A percentile compares a stretch with the other conserved stretches of the same genome.
Evolutionary conservation across 2,329 filamentous ascomycete species (phyloP).

Genomic region (Tolypocladium paradoxum): DNA sequence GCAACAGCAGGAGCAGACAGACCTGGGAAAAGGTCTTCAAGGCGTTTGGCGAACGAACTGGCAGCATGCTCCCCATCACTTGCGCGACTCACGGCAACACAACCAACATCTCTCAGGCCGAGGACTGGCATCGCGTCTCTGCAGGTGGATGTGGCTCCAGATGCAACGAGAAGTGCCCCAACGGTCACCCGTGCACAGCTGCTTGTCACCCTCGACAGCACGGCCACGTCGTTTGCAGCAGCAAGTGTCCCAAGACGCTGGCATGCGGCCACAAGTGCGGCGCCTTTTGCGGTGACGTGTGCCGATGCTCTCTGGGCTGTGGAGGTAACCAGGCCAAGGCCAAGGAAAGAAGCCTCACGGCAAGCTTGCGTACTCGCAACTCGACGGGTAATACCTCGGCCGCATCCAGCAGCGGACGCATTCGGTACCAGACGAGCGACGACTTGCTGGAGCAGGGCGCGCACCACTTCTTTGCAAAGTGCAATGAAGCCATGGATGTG

Average conservation of each 20-base stretch:
- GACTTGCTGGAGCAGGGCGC: background rate
- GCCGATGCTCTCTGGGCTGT: background rate
- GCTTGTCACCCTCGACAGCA: constrained; percentile 10
- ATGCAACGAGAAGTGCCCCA: constrained; percentile 6
- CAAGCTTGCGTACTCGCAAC: too few relatives aligned
- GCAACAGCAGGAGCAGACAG: constrained; percentile 24
- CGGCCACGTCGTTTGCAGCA: too few relatives aligned
- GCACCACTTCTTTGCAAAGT: background rate
- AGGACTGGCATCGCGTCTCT: constrained; percentile 35
- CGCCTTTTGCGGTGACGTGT: background rate
- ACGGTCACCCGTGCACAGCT: constrained; percentile 10
- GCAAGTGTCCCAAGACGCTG: background rate
- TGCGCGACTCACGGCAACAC: constrained; percentile 49
- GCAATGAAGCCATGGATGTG: background rate
- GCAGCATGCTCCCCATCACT: constrained; percentile 43
- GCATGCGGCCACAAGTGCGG: background rate
- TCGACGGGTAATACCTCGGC: too few relatives aligned
- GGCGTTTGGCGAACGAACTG: constrained; percentile 27
- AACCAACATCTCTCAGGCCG: constrained; percentile 38
- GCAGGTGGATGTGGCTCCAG: constrained; percentile 10
- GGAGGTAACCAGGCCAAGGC: background rate
- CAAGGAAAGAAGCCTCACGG: too few relatives aligned
- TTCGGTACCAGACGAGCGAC: background rate
- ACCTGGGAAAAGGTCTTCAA: constrained; percentile 31
- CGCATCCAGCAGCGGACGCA: background rate